Evolutionary conservation across 176 grass and related monocot species (phyloP).

Genomic region (Phoenix dactylifera): DNA sequence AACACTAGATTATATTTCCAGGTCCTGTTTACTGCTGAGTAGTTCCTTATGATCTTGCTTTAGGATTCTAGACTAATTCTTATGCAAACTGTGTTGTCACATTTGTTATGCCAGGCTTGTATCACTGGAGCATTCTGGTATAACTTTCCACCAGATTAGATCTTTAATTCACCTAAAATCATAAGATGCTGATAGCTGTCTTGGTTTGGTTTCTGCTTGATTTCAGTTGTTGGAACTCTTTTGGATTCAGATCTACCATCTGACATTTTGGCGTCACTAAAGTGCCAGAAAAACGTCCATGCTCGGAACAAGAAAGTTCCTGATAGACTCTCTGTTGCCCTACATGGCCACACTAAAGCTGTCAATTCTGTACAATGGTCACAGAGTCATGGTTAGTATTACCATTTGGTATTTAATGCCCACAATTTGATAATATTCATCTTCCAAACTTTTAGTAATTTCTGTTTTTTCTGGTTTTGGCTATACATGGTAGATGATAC

Average conservation of each 20-base stretch:
- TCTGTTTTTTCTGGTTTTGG: no score
- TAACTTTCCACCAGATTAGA: neutral
- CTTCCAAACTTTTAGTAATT: no score
- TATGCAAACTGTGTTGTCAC: neutral
- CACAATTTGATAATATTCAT: no score
- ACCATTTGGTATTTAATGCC: constrained; percentile 8
- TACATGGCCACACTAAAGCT: constrained; percentile 50
- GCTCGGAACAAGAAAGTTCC: constrained; percentile 27
- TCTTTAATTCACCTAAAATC: neutral
- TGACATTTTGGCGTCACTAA: constrained; percentile 44
- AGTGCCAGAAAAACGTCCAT: constrained; percentile 23
- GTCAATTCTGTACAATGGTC: constrained; percentile 81
- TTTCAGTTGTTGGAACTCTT: constrained; percentile 44
- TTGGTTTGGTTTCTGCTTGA: constrained; percentile 10
- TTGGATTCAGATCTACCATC: constrained; percentile 36
- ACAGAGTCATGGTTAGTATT: constrained; percentile 42
- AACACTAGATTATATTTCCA: no score
- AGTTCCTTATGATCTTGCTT: no score
- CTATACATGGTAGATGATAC: no score
- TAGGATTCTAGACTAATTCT: no score
- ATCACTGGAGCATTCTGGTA: neutral
- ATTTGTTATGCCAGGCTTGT: neutral
- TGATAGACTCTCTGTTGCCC: constrained; percentile 36
- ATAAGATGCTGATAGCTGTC: neutral
- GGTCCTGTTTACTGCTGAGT: no score